Evolutionary conservation across 2,329 filamentous ascomycete genomes (phyloP).

Genomic region (Curvularia eragrostidis): DNA sequence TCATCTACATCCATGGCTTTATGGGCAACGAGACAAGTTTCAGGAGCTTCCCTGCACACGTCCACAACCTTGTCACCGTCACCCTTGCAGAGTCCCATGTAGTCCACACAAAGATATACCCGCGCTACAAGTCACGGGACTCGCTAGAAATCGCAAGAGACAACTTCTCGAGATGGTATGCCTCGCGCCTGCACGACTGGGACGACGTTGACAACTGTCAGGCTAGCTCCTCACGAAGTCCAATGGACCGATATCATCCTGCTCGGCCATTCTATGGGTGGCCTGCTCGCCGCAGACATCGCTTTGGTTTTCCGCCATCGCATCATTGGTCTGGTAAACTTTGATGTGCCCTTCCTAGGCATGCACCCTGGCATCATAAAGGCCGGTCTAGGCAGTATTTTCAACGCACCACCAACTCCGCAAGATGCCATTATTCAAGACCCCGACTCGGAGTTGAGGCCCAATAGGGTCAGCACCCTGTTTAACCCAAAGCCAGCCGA

Average conservation of each 20-base stretch:
- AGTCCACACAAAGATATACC: constrained; percentile 87
- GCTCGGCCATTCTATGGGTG: constrained; percentile 89
- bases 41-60: constrained; percentile 83
- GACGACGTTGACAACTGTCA: constrained; percentile 36
- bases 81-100: constrained; percentile 74
- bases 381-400: constrained; percentile 81
- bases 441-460: constrained; percentile 24
- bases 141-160: constrained; percentile 76
- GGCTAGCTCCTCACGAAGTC: constrained; percentile 78
- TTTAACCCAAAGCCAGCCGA: constrained; percentile 51
- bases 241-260: constrained; percentile 78
- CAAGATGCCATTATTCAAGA: constrained; percentile 31
- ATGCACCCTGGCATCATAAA: constrained; percentile 87
- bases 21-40: constrained; percentile 90
- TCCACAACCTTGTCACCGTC: constrained; percentile 75
- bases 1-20: constrained; percentile 90
- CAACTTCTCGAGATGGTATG: constrained; percentile 78
- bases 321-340: constrained; percentile 79
- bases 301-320: constrained; percentile 76
- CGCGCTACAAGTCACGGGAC: constrained; percentile 77
- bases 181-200: background rate
- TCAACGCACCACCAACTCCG: constrained; percentile 57
- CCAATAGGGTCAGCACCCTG: constrained; percentile 45
- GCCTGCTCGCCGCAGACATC: constrained; percentile 80
- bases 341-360: constrained; percentile 86